Evolutionary conservation across 2,329 filamentous ascomycete genomes (phyloP), one percentile per base, ranked within the genome.

Genomic region (Ramichloridium luteum): DNA sequence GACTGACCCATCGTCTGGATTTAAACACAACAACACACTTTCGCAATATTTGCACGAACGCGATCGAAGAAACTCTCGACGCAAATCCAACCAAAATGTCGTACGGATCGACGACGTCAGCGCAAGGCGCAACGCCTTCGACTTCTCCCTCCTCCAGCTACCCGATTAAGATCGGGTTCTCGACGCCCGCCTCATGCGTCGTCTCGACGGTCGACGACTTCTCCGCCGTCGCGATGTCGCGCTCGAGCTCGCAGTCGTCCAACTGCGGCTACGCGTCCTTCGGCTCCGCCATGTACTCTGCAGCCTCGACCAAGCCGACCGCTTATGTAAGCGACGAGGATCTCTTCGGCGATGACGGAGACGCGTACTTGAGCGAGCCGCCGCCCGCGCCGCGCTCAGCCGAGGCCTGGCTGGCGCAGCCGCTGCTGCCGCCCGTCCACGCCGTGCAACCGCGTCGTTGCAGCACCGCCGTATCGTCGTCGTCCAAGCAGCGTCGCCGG

Each of bases 191-290:
- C 96, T 94, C 55, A 68, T 82, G 45, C 90, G 90, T n/a, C 77
- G 84, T 26, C 83, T 90, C 5, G 70, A 71, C 25, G 90, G 90
- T 1, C 72, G 72, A 45, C 98, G 90, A 90, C 67, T 98, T 13
- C 40, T 47, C 22, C 50, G 44, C 6, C 50, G 51, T 15, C 43
- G 41, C 6, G 38, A 44, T 17, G 69, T 23, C 20, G n/a, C 20
- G 20, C 8, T 23, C 20, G 20, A 23, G 8, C n/a, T 23, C 20
- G n/a, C 20, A 23, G n/a, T 23, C 20, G 8, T 23, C 20, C 20
- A 8, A 23, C 8, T 8, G 8, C n/a, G 20, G 20, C n/a, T 23
- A 8, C 20, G 8, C 20, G 8, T 8, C 8, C 20, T 23, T 23
- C 20, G 37, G 39, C 12, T 42, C 37, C 22, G 39, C 34, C 27